Evolutionary conservation across 176 grass and related monocot genomes (phyloP).

Genomic region (Triticum urartu): DNA sequence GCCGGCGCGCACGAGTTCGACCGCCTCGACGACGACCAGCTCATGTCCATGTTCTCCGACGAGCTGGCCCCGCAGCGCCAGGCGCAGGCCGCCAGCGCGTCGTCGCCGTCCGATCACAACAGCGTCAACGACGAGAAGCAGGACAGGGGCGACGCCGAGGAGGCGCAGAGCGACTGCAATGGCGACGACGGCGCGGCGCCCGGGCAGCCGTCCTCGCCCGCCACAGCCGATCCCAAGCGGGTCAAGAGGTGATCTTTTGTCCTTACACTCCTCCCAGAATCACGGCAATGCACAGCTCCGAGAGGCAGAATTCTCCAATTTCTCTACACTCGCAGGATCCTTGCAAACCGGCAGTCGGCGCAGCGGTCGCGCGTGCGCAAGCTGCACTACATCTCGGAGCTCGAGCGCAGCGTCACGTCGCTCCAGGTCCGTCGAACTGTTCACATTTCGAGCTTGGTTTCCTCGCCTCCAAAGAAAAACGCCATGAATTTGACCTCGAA

Average conservation of each 20-base stretch:
- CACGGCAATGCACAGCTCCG: background rate
- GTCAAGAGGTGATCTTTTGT: constrained; percentile 60
- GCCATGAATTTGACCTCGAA: background rate
- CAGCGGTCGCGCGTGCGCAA: constrained; percentile 95
- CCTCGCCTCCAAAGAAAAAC: too few relatives aligned
- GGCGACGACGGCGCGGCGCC: constrained; percentile 36
- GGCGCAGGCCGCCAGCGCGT: constrained; percentile 19
- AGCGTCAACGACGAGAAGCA: constrained; percentile 53
- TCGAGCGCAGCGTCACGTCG: constrained; percentile 78
- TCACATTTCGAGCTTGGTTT: background rate
- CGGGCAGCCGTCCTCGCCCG: constrained; percentile 15
- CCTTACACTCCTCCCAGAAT: background rate
- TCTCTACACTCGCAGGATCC: constrained; percentile 40
- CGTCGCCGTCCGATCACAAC: constrained; percentile 64
- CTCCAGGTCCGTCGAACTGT: constrained; percentile 54
- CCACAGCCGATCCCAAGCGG: constrained; percentile 62
- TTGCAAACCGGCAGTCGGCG: constrained; percentile 94
- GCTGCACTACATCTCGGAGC: constrained; percentile 96
- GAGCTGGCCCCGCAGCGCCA: constrained; percentile 18
- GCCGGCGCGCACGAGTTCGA: constrained; percentile 55
- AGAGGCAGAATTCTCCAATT: constrained; percentile 16
- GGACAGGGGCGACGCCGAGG: constrained; percentile 43
- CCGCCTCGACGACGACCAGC: constrained; percentile 82
- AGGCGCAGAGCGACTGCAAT: constrained; percentile 61
- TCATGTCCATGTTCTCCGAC: constrained; percentile 85